A percentile compares a stretch with the other conserved stretches of the same genome.
Evolutionary conservation across 179 eudicot species (phyloP).

Genomic region (Dionaea muscipula): DNA sequence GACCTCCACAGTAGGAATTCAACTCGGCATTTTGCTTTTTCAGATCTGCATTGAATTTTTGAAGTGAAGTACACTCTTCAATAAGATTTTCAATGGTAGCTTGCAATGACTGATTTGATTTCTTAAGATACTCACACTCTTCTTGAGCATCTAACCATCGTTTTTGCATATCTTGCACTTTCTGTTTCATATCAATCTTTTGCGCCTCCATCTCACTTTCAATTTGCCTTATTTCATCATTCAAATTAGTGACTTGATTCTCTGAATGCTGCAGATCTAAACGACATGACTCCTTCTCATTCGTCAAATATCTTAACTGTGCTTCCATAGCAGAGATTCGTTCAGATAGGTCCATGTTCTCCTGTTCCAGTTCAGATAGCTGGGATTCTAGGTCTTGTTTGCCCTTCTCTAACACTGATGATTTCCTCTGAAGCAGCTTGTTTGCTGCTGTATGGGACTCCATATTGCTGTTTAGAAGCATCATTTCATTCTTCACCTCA

Average conservation of each 20-base stretch:
- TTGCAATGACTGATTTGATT: slow-evolving; percentile 44
- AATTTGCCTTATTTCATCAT: slow-evolving; percentile 38
- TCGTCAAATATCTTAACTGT: slow-evolving; percentile 36
- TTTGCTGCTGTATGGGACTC: slow-evolving; percentile 41
- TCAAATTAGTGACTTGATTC: slow-evolving; percentile 28
- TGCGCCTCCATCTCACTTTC: slow-evolving; percentile 38
- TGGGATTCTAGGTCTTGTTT: slow-evolving; percentile 50
- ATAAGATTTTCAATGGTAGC: slow-evolving; percentile 39
- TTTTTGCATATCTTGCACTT: slow-evolving; percentile 34
- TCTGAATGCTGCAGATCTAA: slow-evolving; percentile 45
- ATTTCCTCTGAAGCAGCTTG: slow-evolving; percentile 36
- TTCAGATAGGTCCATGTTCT: slow-evolving; percentile 49
- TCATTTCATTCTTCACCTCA: slow-evolving; percentile 28
- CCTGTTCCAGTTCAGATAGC: slow-evolving; percentile 39
- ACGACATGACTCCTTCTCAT: slow-evolving; percentile 43
- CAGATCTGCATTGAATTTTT: slow-evolving; percentile 45
- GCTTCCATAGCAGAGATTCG: slow-evolving; percentile 46
- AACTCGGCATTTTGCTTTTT: slow-evolving; percentile 42
- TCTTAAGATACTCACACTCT: slow-evolving; percentile 48
- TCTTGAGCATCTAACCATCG: slow-evolving; percentile 45
- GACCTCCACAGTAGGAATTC: slow-evolving; percentile 22
- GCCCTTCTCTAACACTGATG: slow-evolving; percentile 37
- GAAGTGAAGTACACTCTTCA: slow-evolving; percentile 42
- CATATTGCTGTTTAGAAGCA: slow-evolving; percentile 25
- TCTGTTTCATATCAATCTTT: slow-evolving; percentile 27